Evolutionary conservation across 345 rosid genomes (phyloP).

Genomic region (Raphanus raphanistrum): DNA sequence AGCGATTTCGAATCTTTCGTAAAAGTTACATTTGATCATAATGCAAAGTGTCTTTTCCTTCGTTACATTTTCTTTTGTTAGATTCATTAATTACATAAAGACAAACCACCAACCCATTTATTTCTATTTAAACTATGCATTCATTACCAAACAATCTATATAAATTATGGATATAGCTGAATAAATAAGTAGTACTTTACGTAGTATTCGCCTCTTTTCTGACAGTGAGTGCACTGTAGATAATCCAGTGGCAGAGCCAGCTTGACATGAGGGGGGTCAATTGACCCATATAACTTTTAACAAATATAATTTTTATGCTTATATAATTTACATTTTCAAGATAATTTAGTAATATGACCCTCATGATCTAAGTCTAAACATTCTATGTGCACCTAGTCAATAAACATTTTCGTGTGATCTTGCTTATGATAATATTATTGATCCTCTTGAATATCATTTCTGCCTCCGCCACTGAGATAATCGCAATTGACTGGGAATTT

Average conservation of each 20-base stretch:
- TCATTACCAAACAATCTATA: not conserved
- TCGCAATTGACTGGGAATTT: not conserved
- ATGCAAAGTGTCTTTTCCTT: constrained; percentile 33
- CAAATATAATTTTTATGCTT: not conserved
- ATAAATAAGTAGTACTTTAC: not conserved
- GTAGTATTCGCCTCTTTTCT: not conserved
- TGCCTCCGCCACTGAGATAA: not conserved
- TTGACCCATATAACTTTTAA: not conserved
- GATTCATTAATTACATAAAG: constrained; percentile 31
- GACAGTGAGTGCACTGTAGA: no score
- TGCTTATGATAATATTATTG: not conserved
- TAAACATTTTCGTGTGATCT: not conserved
- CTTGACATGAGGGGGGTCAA: not conserved
- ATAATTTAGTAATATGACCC: not conserved
- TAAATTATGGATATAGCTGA: no score
- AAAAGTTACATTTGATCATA: constrained; percentile 33
- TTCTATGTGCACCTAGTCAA: not conserved
- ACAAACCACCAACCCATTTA: constrained; percentile 29
- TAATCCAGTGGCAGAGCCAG: not conserved
- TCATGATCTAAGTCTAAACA: not conserved
- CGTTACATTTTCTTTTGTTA: constrained; percentile 28
- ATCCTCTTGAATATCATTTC: not conserved
- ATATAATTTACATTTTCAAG: not conserved
- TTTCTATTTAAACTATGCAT: not conserved
- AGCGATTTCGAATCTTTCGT: constrained; percentile 23